Percentiles rank a stretch among this genome's conserved stretches.
Conservation (phyloP, 1,284 basidiomycete genomes). For the Tilletia indica region DNA sequence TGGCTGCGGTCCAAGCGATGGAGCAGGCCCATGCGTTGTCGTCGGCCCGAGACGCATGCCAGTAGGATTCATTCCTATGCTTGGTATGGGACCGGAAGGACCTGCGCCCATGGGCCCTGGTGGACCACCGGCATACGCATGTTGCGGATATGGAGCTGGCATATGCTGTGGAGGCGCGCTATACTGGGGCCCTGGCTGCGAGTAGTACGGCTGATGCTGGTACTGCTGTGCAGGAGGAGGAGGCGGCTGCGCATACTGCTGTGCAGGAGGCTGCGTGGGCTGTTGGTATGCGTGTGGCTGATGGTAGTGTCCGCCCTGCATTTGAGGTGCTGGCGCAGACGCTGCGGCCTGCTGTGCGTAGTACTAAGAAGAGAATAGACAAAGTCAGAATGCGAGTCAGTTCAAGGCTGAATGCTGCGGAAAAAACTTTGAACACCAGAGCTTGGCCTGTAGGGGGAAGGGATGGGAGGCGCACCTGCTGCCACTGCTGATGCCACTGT, state of each 20-base stretch:
- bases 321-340: neutral
- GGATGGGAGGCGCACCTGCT: slow-evolving; percentile 14
- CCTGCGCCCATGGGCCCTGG: neutral
- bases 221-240: neutral
- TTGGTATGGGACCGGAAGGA: neutral
- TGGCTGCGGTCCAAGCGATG: slow-evolving; percentile 2
- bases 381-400: neutral
- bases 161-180: neutral
- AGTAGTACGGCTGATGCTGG: slow-evolving; percentile 1
- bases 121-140: neutral
- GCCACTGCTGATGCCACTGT: slow-evolving; percentile 18
- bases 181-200: neutral
- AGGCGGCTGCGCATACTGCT: no score
- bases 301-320: neutral
- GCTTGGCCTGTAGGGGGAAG: no score
- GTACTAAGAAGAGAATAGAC: neutral
- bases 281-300: neutral
- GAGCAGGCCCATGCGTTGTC: neutral
- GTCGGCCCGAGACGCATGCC: slow-evolving; percentile 3
- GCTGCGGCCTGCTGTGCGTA: slow-evolving; percentile 11
- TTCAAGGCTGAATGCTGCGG: neutral
- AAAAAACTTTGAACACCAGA: no score
- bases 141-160: slow-evolving; percentile 1
- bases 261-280: neutral
- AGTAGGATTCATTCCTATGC: neutral